Percentiles rank a stretch among this genome's conserved stretches.
Conservation (phyloP, 1,139 yeast genomes). For the Pneumocystis carinii region DNA sequence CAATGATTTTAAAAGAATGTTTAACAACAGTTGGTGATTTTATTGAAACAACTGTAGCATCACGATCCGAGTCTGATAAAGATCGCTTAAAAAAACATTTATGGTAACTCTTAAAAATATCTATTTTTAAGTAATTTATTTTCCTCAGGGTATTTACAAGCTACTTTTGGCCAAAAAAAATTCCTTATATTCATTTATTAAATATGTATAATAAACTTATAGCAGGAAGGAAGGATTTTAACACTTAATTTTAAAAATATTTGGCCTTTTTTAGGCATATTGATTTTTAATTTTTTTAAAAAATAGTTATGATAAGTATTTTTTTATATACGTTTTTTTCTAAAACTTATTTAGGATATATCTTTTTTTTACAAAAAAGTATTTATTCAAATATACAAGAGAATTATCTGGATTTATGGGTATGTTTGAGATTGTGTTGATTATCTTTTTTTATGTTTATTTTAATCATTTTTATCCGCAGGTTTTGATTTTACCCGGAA, state of each 20-base stretch:
- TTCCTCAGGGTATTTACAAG: neutral
- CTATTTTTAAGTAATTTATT: neutral
- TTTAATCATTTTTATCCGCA: neutral
- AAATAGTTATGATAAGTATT: neutral
- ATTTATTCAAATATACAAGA: no score
- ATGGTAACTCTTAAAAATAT: conserved; percentile 31
- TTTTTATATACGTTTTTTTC: no score
- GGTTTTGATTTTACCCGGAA: neutral
- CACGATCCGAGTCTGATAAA: conserved; percentile 21
- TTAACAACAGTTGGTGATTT: conserved; percentile 67
- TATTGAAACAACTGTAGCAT: conserved; percentile 31
- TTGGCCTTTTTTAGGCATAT: neutral
- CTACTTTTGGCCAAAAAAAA: neutral
- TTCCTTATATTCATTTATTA: neutral
- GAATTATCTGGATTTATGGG: no score
- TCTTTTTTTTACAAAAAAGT: no score
- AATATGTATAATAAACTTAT: neutral
- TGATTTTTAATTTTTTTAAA: neutral
- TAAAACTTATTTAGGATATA: no score
- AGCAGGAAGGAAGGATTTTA: neutral
- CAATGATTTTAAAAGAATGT: conserved; percentile 55
- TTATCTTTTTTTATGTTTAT: no score
- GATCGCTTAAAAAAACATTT: conserved; percentile 46
- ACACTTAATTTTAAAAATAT: neutral
- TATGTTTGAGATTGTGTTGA: no score